Evolutionary conservation across 2,329 filamentous ascomycete genomes (phyloP), one percentile per base, ranked within the genome.

Genomic region (Fusarium marasasianum): DNA sequence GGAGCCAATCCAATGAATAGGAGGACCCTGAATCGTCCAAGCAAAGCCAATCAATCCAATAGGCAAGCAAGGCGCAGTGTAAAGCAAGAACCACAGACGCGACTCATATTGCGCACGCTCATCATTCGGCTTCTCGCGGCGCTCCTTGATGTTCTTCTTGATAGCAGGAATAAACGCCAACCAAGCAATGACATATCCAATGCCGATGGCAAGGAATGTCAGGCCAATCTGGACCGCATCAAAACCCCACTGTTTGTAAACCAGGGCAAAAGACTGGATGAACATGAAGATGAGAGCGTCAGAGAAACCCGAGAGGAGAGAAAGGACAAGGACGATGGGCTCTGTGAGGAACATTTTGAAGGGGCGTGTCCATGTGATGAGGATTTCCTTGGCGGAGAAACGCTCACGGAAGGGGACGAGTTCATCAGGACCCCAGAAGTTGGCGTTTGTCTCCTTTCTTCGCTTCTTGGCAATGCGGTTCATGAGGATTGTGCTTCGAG

Each of bases 211-310:
- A 29, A 93, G 86, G 79, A 94, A 92, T 1, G 89, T 81, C 29
- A 93, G 83, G 1, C 91, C 91, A 5, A 90, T 82, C 14, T 86
- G 81, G 5, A 91, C 81, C 13, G 87, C 85, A 29, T 82, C 82
- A 74, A 94, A 94, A 50, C 82, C 77, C 91, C 91, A 94, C 77
- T 93, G 90, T 22, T 84, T 81, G 76, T 93, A 93, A 5, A 94
- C 92, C 5, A 93, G 85, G 1, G 84, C 82, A 75, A 93, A 94
- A 0, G 90, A 92, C 79, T 94, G 91, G 61, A 94, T 90, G 80
- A 92, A 93, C 86, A 93, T 93, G 84, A 94, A 94, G 82, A 94
- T 94, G 8, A 94, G 87, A 6, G 91, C 91, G 67, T 94, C 92
- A 15, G 88, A 90, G 84, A 94, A 94, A 38, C 92, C 92, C 7